A percentile compares a stretch with the other conserved stretches of the same genome.
These are phyloP conservation scores for Aspergillus ellipticus DNA, from an alignment of 495 filamentous ascomycete species.

Conservation along the genomic window DNA sequence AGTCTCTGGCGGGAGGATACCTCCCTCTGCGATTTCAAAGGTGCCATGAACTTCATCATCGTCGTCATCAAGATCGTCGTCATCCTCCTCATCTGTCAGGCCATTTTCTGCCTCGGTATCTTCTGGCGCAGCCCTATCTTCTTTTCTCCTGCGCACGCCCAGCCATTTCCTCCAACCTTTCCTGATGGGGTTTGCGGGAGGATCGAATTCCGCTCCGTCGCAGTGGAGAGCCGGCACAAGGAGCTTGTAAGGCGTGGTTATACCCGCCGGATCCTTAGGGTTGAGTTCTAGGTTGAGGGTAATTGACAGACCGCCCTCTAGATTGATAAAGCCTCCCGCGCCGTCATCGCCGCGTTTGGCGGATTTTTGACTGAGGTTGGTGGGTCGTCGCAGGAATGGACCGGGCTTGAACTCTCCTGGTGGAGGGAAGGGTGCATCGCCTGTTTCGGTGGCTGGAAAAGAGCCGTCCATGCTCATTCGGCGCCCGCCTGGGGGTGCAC, in stretches of 20 bases:
- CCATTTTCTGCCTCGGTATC: conserved; percentile 20
- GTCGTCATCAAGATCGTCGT: conserved; percentile 7
- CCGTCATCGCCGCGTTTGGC: conserved; percentile 40
- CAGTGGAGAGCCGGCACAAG: conserved; percentile 73
- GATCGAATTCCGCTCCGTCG: conserved; percentile 43
- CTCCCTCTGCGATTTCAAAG: not conserved
- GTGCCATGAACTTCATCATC: conserved; percentile 1
- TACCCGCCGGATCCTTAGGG: conserved; percentile 79
- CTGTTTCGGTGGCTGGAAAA: conserved; percentile 27
- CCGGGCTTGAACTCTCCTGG: conserved; percentile 36
- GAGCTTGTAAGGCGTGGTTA: conserved; percentile 80
- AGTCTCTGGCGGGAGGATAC: not conserved
- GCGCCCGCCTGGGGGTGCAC: conserved; percentile 19
- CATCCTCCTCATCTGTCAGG: conserved; percentile 23
- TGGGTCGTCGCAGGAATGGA: conserved; percentile 68
- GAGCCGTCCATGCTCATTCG: conserved; percentile 40
- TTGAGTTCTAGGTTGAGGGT: conserved; percentile 83
- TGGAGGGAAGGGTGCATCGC: conserved; percentile 40
- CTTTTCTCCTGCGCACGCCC: conserved; percentile 19
- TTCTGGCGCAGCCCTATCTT: conserved; percentile 14
- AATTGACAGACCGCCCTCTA: conserved; percentile 78
- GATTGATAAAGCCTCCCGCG: conserved; percentile 51
- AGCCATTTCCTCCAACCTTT: conserved; percentile 47
- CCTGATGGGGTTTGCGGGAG: conserved; percentile 30
- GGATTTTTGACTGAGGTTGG: conserved; percentile 61